These are phyloP conservation scores for Aspergillus biplanus DNA, from an alignment of 495 filamentous ascomycete species.

Conservation along the genomic window DNA sequence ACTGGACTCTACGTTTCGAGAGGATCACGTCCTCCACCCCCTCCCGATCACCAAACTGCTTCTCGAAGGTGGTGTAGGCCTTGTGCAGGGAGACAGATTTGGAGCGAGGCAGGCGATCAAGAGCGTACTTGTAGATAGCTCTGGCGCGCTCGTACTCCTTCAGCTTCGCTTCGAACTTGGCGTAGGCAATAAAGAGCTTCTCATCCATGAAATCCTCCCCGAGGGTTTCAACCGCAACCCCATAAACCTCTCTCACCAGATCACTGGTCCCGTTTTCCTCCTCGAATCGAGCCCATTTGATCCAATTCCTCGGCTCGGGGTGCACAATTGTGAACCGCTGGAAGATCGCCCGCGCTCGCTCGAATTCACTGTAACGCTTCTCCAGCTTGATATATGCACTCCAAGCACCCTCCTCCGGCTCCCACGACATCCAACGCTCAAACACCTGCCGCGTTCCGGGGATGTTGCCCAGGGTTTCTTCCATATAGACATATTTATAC, in stretches of 20 bases:
- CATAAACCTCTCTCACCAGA: constrained; percentile 90
- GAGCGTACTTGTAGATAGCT: constrained; percentile 94
- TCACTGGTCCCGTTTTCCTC: constrained; percentile 93
- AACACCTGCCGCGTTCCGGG: constrained; percentile 93
- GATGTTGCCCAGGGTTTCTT: constrained; percentile 93
- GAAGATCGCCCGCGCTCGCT: constrained; percentile 82
- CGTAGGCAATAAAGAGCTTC: constrained; percentile 90
- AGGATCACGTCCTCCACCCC: constrained; percentile 95
- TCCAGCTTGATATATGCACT: constrained; percentile 94
- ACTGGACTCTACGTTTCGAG: constrained; percentile 91
- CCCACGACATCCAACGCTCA: constrained; percentile 98
- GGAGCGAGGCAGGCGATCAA: constrained; percentile 87
- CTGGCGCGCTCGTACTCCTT: constrained; percentile 96
- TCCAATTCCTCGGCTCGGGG: constrained; percentile 95
- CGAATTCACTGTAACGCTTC: constrained; percentile 90
- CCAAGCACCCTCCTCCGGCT: constrained; percentile 96
- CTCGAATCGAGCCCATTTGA: constrained; percentile 97
- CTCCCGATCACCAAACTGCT: constrained; percentile 92
- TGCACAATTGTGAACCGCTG: constrained; percentile 91
- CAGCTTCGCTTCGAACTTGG: constrained; percentile 87
- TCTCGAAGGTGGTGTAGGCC: constrained; percentile 95
- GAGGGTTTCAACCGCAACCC: constrained; percentile 82
- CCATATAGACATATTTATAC: constrained; percentile 99
- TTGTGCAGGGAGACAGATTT: constrained; percentile 86
- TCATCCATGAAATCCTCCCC: constrained; percentile 98